Evolutionary conservation across 345 rosid genomes (phyloP), one percentile per base, ranked within the genome.

Genomic region (Acer yangbiense): DNA sequence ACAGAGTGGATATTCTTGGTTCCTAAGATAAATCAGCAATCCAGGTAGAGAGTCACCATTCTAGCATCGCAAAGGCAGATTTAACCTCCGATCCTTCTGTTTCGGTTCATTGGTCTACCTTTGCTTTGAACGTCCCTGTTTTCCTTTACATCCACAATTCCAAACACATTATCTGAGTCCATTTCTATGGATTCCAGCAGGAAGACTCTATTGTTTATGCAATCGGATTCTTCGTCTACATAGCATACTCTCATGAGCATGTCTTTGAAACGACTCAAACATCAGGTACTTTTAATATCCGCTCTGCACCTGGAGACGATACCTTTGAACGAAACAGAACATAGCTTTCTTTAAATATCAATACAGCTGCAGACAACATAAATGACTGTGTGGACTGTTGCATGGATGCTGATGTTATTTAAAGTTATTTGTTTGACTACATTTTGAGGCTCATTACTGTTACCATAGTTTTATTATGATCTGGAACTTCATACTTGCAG

Each of bases 231-330:
- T 5, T 57, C 57, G 65, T 86, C 91, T 78, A 92, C 55, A 63
- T 89, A 93, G 82, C 82, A 82, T 72, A 93, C 93, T 73, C 85
- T 89, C 93, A 92, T 85, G 1, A 96, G 89, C 93, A 90, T 82
- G 27, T 86, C 96, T 78, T 82, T 80, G 82, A 95, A 93, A 52
- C 92, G 88, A 29, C 43, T 41, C 78, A 95, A 84, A 74, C 98
- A 68, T 87, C 90, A 0, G 94, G 98, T 43, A 95, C 91, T 85
- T 82, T 93, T 23, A 93, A 76, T 71, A 93, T 80, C 82, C 99
- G 90, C 82, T 93, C 94, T 64, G 96, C 94, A 55, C 99, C 96
- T 14, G 96, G 98, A 79, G 97, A 86, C 48, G 99, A 93, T 68
- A 95, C 94, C 99, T 95, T 79, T 39, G 71, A 68, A 35, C n/a